Evolutionary conservation across 2,329 filamentous ascomycete species (phyloP).

Genomic region (Leptographium flavum): DNA sequence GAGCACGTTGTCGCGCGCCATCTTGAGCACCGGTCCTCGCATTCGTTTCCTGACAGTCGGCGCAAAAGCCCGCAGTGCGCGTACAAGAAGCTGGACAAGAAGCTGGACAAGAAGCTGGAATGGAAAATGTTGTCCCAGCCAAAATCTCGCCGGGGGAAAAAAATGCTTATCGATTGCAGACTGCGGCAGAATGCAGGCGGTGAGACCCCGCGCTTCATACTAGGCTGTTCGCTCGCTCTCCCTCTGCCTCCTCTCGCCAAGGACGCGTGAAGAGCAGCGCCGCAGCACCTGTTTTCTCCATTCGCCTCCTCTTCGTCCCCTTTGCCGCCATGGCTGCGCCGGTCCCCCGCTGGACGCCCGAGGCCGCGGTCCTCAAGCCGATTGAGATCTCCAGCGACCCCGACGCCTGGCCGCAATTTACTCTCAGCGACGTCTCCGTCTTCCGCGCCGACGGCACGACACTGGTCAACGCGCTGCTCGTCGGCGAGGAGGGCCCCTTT

Average conservation of each 20-base stretch:
- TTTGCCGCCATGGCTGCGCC: neutral
- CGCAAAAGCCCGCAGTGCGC: no score
- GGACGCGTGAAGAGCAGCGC: no score
- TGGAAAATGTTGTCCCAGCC: no score
- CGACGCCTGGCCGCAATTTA: slow-evolving; percentile 47
- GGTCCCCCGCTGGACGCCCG: neutral
- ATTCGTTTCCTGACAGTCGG: no score
- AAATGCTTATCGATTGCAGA: no score
- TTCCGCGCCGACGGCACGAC: slow-evolving; percentile 35
- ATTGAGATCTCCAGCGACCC: slow-evolving; percentile 16
- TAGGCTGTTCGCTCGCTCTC: no score
- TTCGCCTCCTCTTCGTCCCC: neutral
- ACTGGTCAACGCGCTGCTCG: slow-evolving; percentile 46
- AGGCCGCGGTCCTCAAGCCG: slow-evolving; percentile 20
- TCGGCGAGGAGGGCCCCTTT: slow-evolving; percentile 45
- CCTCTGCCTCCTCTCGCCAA: neutral
- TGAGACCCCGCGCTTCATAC: no score
- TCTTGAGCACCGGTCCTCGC: slow-evolving; percentile 24
- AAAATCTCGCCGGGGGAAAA: no score
- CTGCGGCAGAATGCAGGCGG: no score
- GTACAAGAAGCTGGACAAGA: no score
- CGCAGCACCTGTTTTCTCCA: no score
- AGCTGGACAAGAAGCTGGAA: no score
- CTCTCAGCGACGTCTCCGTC: slow-evolving; percentile 46
- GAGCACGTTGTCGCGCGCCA: slow-evolving; percentile 37